These are phyloP conservation scores for Kalanchoe fedtschenkoi DNA, from an alignment of 164 flowering plant genomes.

Conservation along the genomic window DNA sequence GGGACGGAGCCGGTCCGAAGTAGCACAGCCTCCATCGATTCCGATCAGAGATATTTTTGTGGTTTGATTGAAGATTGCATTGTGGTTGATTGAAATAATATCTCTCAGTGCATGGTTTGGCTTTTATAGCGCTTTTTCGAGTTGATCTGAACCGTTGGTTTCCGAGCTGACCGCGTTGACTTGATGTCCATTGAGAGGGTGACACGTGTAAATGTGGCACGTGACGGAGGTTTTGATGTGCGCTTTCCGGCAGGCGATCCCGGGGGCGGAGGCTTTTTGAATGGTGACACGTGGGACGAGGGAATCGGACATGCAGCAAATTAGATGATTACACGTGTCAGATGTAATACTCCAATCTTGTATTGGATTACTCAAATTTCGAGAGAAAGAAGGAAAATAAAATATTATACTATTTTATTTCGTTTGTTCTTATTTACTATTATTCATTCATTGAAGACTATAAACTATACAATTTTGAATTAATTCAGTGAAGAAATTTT, in stretches of 20 bases:
- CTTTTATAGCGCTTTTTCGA: background rate
- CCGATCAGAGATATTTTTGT: background rate
- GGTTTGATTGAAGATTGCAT: too few relatives aligned
- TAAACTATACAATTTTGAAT: too few relatives aligned
- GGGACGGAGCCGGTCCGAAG: slow-evolving; percentile 37
- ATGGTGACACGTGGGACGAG: too few relatives aligned
- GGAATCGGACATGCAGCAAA: too few relatives aligned
- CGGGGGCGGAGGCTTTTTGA: background rate
- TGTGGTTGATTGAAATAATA: background rate
- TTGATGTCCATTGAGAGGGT: background rate
- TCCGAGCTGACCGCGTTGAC: background rate
- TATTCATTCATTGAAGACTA: too few relatives aligned
- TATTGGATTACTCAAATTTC: too few relatives aligned
- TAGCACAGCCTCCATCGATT: slow-evolving; percentile 35
- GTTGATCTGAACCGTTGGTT: slow-evolving; percentile 1
- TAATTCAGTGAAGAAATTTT: too few relatives aligned
- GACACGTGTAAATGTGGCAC: background rate
- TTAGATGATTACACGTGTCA: too few relatives aligned
- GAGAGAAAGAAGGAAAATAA: too few relatives aligned
- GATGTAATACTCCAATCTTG: too few relatives aligned
- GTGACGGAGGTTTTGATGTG: background rate
- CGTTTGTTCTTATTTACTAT: too few relatives aligned
- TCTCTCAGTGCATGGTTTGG: background rate
- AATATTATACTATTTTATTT: too few relatives aligned
- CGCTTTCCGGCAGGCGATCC: background rate